Evolutionary conservation across 2,329 filamentous ascomycete genomes (phyloP), one percentile per base, ranked within the genome.

Genomic region (Raffaelea arxii): DNA sequence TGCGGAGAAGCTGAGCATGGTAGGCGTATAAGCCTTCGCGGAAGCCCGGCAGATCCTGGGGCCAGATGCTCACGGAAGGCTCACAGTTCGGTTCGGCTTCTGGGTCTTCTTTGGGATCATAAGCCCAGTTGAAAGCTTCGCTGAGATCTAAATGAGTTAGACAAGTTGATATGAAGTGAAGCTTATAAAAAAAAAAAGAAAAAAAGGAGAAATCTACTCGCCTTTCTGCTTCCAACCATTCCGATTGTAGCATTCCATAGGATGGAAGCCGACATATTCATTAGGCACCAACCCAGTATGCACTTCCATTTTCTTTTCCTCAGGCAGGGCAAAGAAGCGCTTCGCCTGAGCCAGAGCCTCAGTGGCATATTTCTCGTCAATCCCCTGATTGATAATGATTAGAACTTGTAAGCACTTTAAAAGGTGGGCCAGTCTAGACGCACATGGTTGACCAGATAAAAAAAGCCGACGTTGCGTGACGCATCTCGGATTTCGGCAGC

Each of bases 401-500:
- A 32, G 27, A 32, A 9, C 27, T n/a, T n/a, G n/a, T 16, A 32
- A 10, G 27, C 16, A 32, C 27, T 32, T 32, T 32, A 10, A 16
- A 32, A 9, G 27, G 9, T 16, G 9, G 27, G 9, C 16, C 16
- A 9, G 27, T 32, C 27, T 16, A n/a, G 10, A 40, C 51, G 27
- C n/a, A 57, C 55, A 53, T 64, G 60, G 50, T 63, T 61, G 30
- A 58, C 52, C 16, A 65, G 57, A 25, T 71, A 70, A 55, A 74
- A 71, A 54, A 71, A 72, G 4, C 69, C 67, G 36, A 67, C 65
- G 18, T 63, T 59, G 48, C 54, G 61, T 21, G 56, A 65, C 37
- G 63, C 69, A 51, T 65, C 59, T 7, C 65, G 61, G 16, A 73
- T 62, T 38, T 66, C 55, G 12, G 55, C 53, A 3, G 70, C 66